Evolutionary conservation across 768 basidiomycete genomes (phyloP).

Genomic region (Agaricus subrufescens): DNA sequence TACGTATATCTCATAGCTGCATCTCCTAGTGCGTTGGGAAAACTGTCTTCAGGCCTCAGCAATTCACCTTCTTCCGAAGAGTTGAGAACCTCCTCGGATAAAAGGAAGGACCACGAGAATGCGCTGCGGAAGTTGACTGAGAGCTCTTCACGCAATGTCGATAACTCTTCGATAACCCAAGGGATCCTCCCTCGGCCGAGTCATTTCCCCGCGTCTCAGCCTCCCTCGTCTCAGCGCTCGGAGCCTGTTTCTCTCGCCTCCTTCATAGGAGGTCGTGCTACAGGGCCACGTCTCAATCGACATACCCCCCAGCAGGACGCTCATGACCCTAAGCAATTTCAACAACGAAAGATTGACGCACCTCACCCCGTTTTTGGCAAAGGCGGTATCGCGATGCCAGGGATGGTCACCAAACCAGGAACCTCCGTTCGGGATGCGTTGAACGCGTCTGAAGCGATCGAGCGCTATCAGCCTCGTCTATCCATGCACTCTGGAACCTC

Average conservation of each 20-base stretch:
- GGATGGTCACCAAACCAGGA: slow-evolving; percentile 38
- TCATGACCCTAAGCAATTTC: slow-evolving; percentile 60
- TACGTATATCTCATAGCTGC: neutral
- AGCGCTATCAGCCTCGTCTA: slow-evolving; percentile 13
- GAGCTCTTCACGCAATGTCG: neutral
- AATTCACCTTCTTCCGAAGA: slow-evolving; percentile 17
- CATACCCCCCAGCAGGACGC: slow-evolving; percentile 71
- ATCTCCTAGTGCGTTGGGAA: neutral
- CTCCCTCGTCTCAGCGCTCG: slow-evolving; percentile 23
- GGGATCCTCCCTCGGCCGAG: slow-evolving; percentile 18
- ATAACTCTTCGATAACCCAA: slow-evolving; percentile 7
- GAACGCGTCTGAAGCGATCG: slow-evolving; percentile 12
- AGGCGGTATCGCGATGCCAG: slow-evolving; percentile 74
- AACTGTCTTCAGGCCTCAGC: neutral
- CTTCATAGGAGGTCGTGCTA: slow-evolving; percentile 76
- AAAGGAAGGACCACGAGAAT: slow-evolving; percentile 39
- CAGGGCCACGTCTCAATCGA: slow-evolving; percentile 68
- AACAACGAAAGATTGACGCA: slow-evolving; percentile 48
- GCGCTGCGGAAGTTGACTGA: slow-evolving; percentile 44
- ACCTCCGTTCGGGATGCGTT: slow-evolving; percentile 5
- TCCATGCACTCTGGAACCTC: slow-evolving; percentile 2
- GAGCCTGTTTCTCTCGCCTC: slow-evolving; percentile 70
- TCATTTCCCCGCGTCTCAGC: slow-evolving; percentile 8
- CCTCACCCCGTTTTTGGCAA: slow-evolving; percentile 77
- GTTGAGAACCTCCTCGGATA: slow-evolving; percentile 23